Conservation (phyloP, 805 yeast species). For the Ogataea parapolymorpha region DNA sequence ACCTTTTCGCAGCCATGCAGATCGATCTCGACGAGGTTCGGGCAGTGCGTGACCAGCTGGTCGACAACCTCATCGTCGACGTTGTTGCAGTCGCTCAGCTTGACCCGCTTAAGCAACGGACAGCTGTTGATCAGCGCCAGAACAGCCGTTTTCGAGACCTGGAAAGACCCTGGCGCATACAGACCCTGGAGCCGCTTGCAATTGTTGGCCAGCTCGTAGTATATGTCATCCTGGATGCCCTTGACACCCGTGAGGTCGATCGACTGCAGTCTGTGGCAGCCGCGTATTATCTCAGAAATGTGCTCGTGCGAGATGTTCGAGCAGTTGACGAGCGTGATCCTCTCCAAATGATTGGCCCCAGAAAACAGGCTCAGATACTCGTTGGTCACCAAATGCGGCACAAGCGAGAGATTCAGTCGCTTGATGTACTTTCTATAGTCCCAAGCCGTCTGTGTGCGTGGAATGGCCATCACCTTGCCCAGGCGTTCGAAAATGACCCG, state of each 20-base stretch:
- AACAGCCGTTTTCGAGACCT: constrained; percentile 66
- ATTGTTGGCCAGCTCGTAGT: constrained; percentile 60
- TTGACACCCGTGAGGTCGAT: constrained; percentile 82
- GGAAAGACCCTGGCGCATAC: constrained; percentile 80
- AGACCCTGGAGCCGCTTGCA: constrained; percentile 84
- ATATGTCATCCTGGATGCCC: constrained; percentile 66
- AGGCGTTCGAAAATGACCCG: constrained; percentile 50
- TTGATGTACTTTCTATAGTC: constrained; percentile 68
- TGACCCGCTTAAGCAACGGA: constrained; percentile 75
- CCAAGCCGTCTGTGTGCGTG: constrained; percentile 52
- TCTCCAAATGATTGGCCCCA: constrained; percentile 74
- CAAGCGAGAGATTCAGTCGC: constrained; percentile 74
- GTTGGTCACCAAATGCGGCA: constrained; percentile 66
- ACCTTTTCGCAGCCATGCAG: constrained; percentile 77
- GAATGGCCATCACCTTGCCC: constrained; percentile 50
- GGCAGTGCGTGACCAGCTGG: constrained; percentile 66
- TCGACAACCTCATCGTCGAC: constrained; percentile 63
- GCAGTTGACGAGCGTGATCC: constrained; percentile 84
- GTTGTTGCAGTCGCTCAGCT: constrained; percentile 66
- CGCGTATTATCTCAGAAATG: constrained; percentile 57
- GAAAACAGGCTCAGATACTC: constrained; percentile 54
- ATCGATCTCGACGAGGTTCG: constrained; percentile 83
- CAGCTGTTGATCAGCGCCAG: constrained; percentile 56
- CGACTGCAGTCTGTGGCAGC: constrained; percentile 72
- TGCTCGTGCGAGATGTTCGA: constrained; percentile 56